Evolutionary conservation across 2,329 filamentous ascomycete genomes (phyloP).

Genomic region (Aureobasidium sp.): DNA sequence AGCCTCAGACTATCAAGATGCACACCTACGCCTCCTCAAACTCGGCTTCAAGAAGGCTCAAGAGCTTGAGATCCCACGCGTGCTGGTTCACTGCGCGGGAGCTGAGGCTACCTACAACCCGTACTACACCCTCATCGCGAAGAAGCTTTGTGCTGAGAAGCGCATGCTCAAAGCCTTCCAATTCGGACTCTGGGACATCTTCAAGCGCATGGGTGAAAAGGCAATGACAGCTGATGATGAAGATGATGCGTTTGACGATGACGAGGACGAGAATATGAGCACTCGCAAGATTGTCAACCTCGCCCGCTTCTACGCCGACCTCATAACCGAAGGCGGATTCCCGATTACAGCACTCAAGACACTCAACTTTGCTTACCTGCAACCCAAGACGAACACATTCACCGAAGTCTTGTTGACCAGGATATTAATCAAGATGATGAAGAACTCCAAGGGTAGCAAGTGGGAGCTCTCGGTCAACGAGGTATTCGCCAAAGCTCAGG

Average conservation of each 20-base stretch:
- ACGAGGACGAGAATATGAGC: constrained; percentile 48
- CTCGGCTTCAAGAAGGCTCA: constrained; percentile 88
- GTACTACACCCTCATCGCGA: constrained; percentile 91
- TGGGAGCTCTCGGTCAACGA: constrained; percentile 68
- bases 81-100: constrained; percentile 88
- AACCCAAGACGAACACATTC: constrained; percentile 79
- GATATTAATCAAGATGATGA: constrained; percentile 62
- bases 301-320: constrained; percentile 69
- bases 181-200: constrained; percentile 87
- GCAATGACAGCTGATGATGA: constrained; percentile 64
- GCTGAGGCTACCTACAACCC: constrained; percentile 89
- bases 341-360: constrained; percentile 67
- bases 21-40: constrained; percentile 80
- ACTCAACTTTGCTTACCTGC: constrained; percentile 82
- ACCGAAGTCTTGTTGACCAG: constrained; percentile 84
- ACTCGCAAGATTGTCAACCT: constrained; percentile 71
- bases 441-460: constrained; percentile 49
- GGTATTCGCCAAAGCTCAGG: constrained; percentile 71
- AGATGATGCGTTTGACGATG: constrained; percentile 57
- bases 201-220: constrained; percentile 85
- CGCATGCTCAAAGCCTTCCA: constrained; percentile 87
- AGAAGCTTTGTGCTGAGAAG: constrained; percentile 71
- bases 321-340: constrained; percentile 68
- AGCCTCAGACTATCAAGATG: constrained; percentile 85
- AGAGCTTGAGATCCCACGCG: constrained; percentile 85